phyloP scores from a whole-genome alignment of 2,329 filamentous ascomycete species.

The Pyrenochaeta sp. region DNA sequence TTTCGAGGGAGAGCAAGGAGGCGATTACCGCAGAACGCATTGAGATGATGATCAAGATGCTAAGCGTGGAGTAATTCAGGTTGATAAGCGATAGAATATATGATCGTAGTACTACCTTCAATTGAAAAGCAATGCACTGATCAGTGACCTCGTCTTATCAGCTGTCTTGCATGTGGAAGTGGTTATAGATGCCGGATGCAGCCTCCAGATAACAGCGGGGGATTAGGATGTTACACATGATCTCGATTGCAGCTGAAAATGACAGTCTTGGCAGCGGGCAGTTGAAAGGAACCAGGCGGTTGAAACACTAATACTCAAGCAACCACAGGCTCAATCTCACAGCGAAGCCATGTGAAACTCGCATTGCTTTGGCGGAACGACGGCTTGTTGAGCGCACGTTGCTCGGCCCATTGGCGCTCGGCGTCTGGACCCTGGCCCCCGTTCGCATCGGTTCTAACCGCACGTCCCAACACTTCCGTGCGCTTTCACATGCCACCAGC shows the following conservation, averaged over 20 bases:
- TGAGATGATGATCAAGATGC: conserved; percentile 4
- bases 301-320: not conserved
- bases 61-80: not conserved
- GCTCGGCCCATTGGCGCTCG: conserved; percentile 24
- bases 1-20: conserved; percentile 2
- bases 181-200: not conserved
- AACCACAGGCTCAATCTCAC: not conserved
- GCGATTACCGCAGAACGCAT: not conserved
- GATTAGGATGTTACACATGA: not conserved
- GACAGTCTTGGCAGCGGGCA: too few relatives aligned
- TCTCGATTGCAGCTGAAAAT: not conserved
- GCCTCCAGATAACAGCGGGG: not conserved
- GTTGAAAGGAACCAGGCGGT: not conserved
- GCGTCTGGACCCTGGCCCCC: conserved; percentile 18
- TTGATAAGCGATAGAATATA: not conserved
- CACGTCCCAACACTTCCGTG: conserved; percentile 17
- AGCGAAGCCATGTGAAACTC: not conserved
- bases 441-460: conserved; percentile 8
- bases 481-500: conserved; percentile 33
- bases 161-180: not conserved
- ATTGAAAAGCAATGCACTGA: not conserved
- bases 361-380: not conserved
- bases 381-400: conserved; percentile 17
- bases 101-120: not conserved
- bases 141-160: not conserved